Base-by-base conservation (phyloP, 2,329 filamentous ascomycete genomes). In the Fusarium fracticaudum region DNA sequence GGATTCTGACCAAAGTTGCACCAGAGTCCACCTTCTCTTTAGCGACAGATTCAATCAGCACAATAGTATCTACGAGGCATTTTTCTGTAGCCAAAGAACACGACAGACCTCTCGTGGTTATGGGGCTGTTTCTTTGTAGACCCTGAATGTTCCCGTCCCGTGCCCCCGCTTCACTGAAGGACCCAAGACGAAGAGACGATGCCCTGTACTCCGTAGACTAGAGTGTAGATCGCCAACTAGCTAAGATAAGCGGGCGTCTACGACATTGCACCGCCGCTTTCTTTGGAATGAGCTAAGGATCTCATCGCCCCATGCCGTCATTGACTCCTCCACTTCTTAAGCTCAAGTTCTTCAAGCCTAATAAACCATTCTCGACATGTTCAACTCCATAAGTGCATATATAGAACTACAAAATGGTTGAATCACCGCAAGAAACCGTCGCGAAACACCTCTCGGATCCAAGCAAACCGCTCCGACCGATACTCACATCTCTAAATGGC, bases 401-500 rank as follows among this genome's bases (percentile, higher is more conserved):
- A 13, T 45, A 24, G 6, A 41, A 20, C 20, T 4, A 31, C 20
- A 40, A 10, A 44, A 70, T 70, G 67, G 5, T 45, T 5, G 41
- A 40, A 37, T 26, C 45, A 24, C 60, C 33, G 10, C 51, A 37
- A 22, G 31, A 40, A 22, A 29, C 20, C 6, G 26, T 70, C 1
- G 3, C n/a, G 1, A 33, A 48, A 10, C 35, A 73, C 18, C 18
- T 72, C 3, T 51, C 57, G 1, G 45, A 60, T 3, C 33, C n/a
- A 3, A 18, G n/a, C 9, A 60, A 38, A 15, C 53, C 37, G 13
- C 64, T 69, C 8, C 47, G 77, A 38, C 80, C 81, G 1, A 69
- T 81, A 12, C 53, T 81, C 22, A 82, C 81, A 1, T 78, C 74
- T 13, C 68, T 82, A 12, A 83, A 83, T 58, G 81, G 80, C 10